A percentile compares a stretch with the other conserved stretches of the same genome.
phyloP scores from a whole-genome alignment of 768 basidiomycete species.

The Sistotremastrum niveocremeum region DNA sequence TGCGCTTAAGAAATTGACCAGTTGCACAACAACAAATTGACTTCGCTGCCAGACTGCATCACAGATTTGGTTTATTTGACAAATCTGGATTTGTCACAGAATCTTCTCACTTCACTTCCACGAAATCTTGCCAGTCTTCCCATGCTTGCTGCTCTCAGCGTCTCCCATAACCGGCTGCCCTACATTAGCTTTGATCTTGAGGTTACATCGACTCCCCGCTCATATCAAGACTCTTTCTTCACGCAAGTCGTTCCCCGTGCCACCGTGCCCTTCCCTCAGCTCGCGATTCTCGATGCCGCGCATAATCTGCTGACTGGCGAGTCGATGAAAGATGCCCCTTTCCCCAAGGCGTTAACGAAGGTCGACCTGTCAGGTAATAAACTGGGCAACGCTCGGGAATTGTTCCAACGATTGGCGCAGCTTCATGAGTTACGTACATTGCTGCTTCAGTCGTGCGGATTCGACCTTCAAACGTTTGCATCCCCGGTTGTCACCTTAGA shows the following conservation, averaged over 20 bases:
- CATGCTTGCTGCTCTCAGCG: constrained; percentile 46
- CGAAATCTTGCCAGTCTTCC: constrained; percentile 55
- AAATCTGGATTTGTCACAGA: constrained; percentile 61
- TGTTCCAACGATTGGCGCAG: constrained; percentile 20
- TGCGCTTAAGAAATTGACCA: constrained; percentile 14
- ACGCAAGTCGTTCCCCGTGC: constrained; percentile 48
- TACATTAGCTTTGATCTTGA: constrained; percentile 21
- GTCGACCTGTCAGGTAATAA: constrained; percentile 59
- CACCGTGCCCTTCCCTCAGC: constrained; percentile 47
- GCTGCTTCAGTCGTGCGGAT: constrained; percentile 1
- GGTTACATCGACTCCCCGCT: constrained; percentile 13
- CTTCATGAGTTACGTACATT: constrained; percentile 37
- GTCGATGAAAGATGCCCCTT: constrained; percentile 32
- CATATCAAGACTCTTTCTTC: constrained; percentile 45
- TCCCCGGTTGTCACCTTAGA: neutral
- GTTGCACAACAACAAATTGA: constrained; percentile 66
- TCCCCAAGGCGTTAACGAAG: constrained; percentile 44
- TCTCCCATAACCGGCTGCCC: constrained; percentile 57
- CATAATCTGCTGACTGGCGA: constrained; percentile 49
- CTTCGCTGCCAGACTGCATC: constrained; percentile 47
- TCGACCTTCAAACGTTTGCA: neutral
- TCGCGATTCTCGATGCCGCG: constrained; percentile 50
- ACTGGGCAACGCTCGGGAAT: constrained; percentile 27
- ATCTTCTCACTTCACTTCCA: constrained; percentile 50
- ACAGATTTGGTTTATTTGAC: constrained; percentile 56